Base-by-base conservation (phyloP, 257 asterid genomes). In the Haberlea rhodopensis region DNA sequence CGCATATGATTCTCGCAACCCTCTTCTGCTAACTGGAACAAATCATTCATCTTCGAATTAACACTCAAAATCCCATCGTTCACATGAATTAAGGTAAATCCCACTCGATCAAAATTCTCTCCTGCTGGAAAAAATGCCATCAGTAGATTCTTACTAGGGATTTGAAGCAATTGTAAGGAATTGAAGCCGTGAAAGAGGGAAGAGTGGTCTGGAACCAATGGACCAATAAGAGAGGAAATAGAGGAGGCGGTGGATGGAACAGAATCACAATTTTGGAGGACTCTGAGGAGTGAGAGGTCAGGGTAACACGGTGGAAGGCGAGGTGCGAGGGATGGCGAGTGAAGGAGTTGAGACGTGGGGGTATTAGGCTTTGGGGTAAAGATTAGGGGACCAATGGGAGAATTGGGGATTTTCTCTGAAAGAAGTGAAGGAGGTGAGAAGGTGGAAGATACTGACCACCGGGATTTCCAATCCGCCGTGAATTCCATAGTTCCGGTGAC, bases 381-480 rank as follows among this genome's bases (percentile, higher is more conserved):
- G 48, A 70, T 48, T 16, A 82, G 62, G 3, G 97, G 97, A 13
- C 89, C 95, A 8, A 77, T 31, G 13, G 59, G 73, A 8, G 69
- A 40, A 27, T 77, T 49, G 0, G 62, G 43, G 59, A 24, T 28
- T 37, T 61, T 62, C 72, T 63, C 66, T 6, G 68, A 57, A 53
- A 72, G 56, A 61, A 81, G 84, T 32, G 80, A 76, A 4, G 91
- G 91, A 2, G 95, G 70, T 0, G 83, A 77, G 66, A 62, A 80
- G 9, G 79, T 72, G 48, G 86, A 82, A 54, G 77, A 76, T 48
- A 87, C 58, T 1, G 91, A 78, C 84, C 82, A 82, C 0, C 63
- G 74, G 13, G 85, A 76, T 37, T 87, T 87, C 95, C 95, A 87
- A 49, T 82, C 91, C 13, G 78, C 81, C 53, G 78, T 71, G 63